A percentile compares a stretch with the other conserved stretches of the same genome.
Evolutionary conservation across 2,329 filamentous ascomycete species (phyloP).

Genomic region (Penicillium hesseltinei): DNA sequence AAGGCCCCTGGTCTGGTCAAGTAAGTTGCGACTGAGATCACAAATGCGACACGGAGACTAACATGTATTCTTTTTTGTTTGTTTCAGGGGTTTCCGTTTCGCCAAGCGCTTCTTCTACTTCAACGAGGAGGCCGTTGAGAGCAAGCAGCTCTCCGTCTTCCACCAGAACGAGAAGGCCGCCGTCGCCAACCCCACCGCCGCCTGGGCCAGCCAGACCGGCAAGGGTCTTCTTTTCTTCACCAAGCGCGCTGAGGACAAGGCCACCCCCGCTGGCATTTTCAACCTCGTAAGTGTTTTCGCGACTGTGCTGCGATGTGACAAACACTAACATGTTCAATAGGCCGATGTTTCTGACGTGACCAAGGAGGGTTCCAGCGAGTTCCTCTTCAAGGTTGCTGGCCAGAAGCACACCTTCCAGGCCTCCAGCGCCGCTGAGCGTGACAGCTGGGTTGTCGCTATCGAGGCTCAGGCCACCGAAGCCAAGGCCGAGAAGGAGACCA

Average conservation of each 20-base stretch:
- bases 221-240: slow-evolving; percentile 92
- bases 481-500: slow-evolving; percentile 50
- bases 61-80: slow-evolving; percentile 24
- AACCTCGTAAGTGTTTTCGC: slow-evolving; percentile 65
- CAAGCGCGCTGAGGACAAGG: slow-evolving; percentile 80
- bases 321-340: slow-evolving; percentile 45
- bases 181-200: slow-evolving; percentile 72
- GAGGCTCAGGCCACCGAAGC: slow-evolving; percentile 84
- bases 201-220: slow-evolving; percentile 90
- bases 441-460: slow-evolving; percentile 85
- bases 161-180: slow-evolving; percentile 85
- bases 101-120: slow-evolving; percentile 94
- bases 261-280: slow-evolving; percentile 74
- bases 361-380: slow-evolving; percentile 74
- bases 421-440: slow-evolving; percentile 68
- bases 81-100: slow-evolving; percentile 75
- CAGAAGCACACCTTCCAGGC: slow-evolving; percentile 97
- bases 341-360: slow-evolving; percentile 68
- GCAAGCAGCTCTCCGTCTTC: slow-evolving; percentile 72
- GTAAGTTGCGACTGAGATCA: slow-evolving; percentile 54
- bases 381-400: slow-evolving; percentile 78
- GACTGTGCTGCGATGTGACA: background rate
- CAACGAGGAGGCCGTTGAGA: slow-evolving; percentile 68
- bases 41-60: slow-evolving; percentile 3
- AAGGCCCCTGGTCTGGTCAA: slow-evolving; percentile 88